A percentile compares a stretch with the other conserved stretches of the same genome.
These are phyloP conservation scores for Penicillium salamii DNA, from an alignment of 495 filamentous ascomycete genomes.

Conservation along the genomic window DNA sequence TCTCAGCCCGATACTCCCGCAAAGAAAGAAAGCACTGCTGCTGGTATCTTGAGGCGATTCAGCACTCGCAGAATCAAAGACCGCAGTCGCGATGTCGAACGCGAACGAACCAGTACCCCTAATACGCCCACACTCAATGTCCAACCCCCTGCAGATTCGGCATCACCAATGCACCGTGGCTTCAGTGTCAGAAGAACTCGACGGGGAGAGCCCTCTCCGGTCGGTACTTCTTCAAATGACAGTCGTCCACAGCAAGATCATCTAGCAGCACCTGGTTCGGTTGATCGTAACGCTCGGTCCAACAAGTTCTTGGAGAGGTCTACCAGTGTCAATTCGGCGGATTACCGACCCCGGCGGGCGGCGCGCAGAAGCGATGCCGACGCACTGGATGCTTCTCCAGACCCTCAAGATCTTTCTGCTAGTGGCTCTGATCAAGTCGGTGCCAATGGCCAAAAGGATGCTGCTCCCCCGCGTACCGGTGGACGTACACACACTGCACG, in stretches of 20 bases:
- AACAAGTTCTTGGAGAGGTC: slow-evolving; percentile 71
- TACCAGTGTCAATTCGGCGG: slow-evolving; percentile 82
- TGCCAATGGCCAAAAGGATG: slow-evolving; percentile 42
- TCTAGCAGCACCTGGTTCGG: slow-evolving; percentile 64
- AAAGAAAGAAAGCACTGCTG: slow-evolving; percentile 85
- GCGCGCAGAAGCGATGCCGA: slow-evolving; percentile 57
- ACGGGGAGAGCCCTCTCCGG: slow-evolving; percentile 55
- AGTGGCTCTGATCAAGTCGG: slow-evolving; percentile 75
- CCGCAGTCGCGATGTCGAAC: slow-evolving; percentile 47
- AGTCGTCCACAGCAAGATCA: slow-evolving; percentile 72
- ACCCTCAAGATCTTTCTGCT: slow-evolving; percentile 62
- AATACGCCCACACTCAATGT: slow-evolving; percentile 68
- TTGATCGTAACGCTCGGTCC: slow-evolving; percentile 54
- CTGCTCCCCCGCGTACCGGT: slow-evolving; percentile 24
- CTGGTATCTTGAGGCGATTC: slow-evolving; percentile 82
- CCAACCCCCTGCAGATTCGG: slow-evolving; percentile 66
- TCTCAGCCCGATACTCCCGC: slow-evolving; percentile 58
- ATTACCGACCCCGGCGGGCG: slow-evolving; percentile 62
- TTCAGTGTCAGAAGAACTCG: slow-evolving; percentile 75
- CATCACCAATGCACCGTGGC: slow-evolving; percentile 65
- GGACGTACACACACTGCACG: slow-evolving; percentile 55
- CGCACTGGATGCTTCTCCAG: slow-evolving; percentile 42
- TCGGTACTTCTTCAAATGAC: slow-evolving; percentile 55
- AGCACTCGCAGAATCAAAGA: slow-evolving; percentile 76
- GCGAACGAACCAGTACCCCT: slow-evolving; percentile 55